phyloP scores from a whole-genome alignment of 169 alveolate genomes.

The Cytauxzoon felis region DNA sequence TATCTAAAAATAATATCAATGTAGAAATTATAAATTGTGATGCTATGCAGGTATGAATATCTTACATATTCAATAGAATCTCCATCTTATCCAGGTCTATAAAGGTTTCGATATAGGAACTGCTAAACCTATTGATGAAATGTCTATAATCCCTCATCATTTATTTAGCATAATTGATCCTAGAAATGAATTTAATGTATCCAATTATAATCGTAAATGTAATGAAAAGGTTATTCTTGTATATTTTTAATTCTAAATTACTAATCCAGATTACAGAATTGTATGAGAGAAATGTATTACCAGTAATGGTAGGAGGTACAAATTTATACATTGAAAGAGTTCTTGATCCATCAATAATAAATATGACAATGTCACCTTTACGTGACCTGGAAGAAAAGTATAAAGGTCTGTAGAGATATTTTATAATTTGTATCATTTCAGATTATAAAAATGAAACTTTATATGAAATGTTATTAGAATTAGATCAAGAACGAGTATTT shows the following conservation, averaged over 20 bases:
- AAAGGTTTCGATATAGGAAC: constrained; percentile 68
- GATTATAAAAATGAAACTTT: constrained; percentile 49
- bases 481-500: constrained; percentile 65
- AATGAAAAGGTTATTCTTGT: constrained; percentile 35
- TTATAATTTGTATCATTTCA: background rate
- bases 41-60: constrained; percentile 68
- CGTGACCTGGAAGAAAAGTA: constrained; percentile 1
- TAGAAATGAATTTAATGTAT: constrained; percentile 59
- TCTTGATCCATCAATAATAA: constrained; percentile 69
- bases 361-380: background rate
- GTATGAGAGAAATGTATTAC: constrained; percentile 20
- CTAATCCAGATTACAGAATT: constrained; percentile 9
- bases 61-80: background rate
- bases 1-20: constrained; percentile 40
- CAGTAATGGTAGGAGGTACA: constrained; percentile 73
- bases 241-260: background rate
- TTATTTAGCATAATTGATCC: constrained; percentile 58
- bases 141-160: constrained; percentile 63
- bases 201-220: constrained; percentile 48
- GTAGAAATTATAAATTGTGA: constrained; percentile 71
- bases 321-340: constrained; percentile 65
- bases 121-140: constrained; percentile 67
- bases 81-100: constrained; percentile 33
- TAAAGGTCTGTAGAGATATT: constrained; percentile 6
- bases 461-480: constrained; percentile 35